Evolutionary conservation across 2,329 filamentous ascomycete species (phyloP).

Genomic region (Moelleriella libera): DNA sequence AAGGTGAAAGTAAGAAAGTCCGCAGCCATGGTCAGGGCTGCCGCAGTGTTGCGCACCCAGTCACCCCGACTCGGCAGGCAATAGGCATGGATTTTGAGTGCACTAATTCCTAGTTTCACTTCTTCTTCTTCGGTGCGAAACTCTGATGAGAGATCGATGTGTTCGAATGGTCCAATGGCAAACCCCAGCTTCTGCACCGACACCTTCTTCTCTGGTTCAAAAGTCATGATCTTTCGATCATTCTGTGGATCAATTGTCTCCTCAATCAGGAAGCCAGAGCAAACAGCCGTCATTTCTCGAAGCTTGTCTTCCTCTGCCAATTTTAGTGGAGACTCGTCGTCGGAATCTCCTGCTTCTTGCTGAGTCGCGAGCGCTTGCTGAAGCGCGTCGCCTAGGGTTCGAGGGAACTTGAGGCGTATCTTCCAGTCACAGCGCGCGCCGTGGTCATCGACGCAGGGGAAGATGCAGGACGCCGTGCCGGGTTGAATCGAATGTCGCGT

Average conservation of each 20-base stretch:
- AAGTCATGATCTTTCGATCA: slow-evolving; percentile 69
- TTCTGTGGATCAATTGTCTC: slow-evolving; percentile 67
- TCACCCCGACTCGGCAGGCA: slow-evolving; percentile 73
- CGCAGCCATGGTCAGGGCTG: slow-evolving; percentile 72
- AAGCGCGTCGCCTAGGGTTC: slow-evolving; percentile 70
- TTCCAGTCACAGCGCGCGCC: slow-evolving; percentile 76
- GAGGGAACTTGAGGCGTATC: slow-evolving; percentile 71
- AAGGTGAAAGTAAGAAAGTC: slow-evolving; percentile 84
- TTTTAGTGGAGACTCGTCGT: slow-evolving; percentile 22
- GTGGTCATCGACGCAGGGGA: slow-evolving; percentile 84
- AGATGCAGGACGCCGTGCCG: slow-evolving; percentile 71
- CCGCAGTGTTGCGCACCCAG: slow-evolving; percentile 76
- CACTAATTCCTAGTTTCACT: slow-evolving; percentile 76
- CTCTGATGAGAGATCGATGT: slow-evolving; percentile 71
- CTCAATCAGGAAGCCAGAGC: slow-evolving; percentile 78
- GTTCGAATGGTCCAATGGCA: slow-evolving; percentile 86
- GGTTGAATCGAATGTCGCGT: slow-evolving; percentile 69
- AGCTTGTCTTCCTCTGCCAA: slow-evolving; percentile 69
- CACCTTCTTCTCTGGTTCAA: slow-evolving; percentile 60
- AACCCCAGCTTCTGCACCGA: slow-evolving; percentile 87
- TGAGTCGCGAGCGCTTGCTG: slow-evolving; percentile 31
- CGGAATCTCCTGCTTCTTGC: slow-evolving; percentile 11
- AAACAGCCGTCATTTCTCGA: slow-evolving; percentile 78
- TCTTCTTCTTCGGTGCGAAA: slow-evolving; percentile 86
- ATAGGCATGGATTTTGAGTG: slow-evolving; percentile 80